phyloP scores from a whole-genome alignment of 1,139 yeast genomes.

The Hyphopichia fennica region DNA sequence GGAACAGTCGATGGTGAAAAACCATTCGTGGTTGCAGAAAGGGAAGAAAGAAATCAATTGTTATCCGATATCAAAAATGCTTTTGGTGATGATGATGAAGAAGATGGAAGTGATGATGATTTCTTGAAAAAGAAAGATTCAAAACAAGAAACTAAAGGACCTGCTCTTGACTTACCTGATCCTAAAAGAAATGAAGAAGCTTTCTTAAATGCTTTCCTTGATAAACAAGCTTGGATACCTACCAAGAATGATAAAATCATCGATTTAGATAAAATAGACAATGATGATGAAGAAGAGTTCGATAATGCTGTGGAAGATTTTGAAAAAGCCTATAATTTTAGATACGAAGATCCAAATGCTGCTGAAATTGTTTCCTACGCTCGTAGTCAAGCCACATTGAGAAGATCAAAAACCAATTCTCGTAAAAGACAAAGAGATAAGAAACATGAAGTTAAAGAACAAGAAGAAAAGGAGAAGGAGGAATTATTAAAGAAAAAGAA shows the following conservation, averaged over 20 bases:
- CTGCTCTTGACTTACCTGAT: slow-evolving; percentile 53
- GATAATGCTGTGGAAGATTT: slow-evolving; percentile 90
- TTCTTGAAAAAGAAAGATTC: slow-evolving; percentile 7
- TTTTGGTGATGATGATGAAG: slow-evolving; percentile 33
- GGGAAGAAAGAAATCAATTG: slow-evolving; percentile 70
- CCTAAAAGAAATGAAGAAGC: slow-evolving; percentile 64
- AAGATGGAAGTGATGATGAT: slow-evolving; percentile 7
- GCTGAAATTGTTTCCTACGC: slow-evolving; percentile 96
- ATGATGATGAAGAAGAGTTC: slow-evolving; percentile 80
- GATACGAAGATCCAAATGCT: slow-evolving; percentile 89
- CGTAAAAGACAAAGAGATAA: slow-evolving; percentile 83
- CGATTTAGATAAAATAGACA: slow-evolving; percentile 55
- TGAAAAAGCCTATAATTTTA: slow-evolving; percentile 90
- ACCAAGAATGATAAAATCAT: slow-evolving; percentile 52
- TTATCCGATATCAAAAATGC: slow-evolving; percentile 74
- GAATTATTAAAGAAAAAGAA: slow-evolving; percentile 71
- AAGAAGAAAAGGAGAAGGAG: slow-evolving; percentile 56
- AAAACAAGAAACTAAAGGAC: slow-evolving; percentile 8
- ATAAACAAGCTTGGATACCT: slow-evolving; percentile 89
- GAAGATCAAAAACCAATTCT: slow-evolving; percentile 73
- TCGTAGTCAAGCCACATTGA: slow-evolving; percentile 87
- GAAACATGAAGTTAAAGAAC: slow-evolving; percentile 53
- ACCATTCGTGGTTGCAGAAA: slow-evolving; percentile 70
- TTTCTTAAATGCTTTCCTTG: slow-evolving; percentile 72
- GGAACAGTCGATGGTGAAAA: slow-evolving; percentile 59